A percentile compares a stretch with the other conserved stretches of the same genome.
Evolutionary conservation across 2,329 filamentous ascomycete species (phyloP).

Genomic region (Cercospora janseana): DNA sequence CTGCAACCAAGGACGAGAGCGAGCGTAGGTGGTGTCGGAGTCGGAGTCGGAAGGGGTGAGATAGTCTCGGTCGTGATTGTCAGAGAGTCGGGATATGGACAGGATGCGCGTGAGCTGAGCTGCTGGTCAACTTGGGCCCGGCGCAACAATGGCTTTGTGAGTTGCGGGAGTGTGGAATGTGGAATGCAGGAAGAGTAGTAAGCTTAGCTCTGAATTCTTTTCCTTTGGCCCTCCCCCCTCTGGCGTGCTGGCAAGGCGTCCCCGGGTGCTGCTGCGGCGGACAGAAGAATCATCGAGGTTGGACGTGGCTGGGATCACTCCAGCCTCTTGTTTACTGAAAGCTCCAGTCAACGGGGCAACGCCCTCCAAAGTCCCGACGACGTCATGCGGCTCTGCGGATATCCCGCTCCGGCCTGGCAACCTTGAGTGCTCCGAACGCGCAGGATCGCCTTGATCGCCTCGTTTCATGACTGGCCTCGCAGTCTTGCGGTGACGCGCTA

Average conservation of each 20-base stretch:
- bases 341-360: constrained; percentile 1
- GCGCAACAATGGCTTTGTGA: constrained; percentile 6
- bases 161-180: neutral
- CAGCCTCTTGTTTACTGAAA: constrained; percentile 7
- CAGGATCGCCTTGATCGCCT: too few species aligned
- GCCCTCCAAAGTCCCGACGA: too few species aligned
- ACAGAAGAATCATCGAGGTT: constrained; percentile 20
- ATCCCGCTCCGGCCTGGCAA: neutral
- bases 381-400: constrained; percentile 12
- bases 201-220: constrained; percentile 8
- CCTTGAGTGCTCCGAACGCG: constrained; percentile 14
- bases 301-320: constrained; percentile 11
- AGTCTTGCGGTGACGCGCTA: neutral
- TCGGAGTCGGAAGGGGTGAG: neutral
- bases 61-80: neutral
- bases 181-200: constrained; percentile 4
- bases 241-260: neutral
- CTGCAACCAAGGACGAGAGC: neutral
- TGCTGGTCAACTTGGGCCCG: constrained; percentile 11
- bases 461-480: too few species aligned
- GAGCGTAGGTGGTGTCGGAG: neutral
- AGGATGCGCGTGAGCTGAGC: neutral
- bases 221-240: neutral
- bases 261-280: neutral
- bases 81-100: constrained; percentile 6